Base-by-base conservation (phyloP, 495 filamentous ascomycete genomes). In the Chaetomium cochliodes region DNA sequence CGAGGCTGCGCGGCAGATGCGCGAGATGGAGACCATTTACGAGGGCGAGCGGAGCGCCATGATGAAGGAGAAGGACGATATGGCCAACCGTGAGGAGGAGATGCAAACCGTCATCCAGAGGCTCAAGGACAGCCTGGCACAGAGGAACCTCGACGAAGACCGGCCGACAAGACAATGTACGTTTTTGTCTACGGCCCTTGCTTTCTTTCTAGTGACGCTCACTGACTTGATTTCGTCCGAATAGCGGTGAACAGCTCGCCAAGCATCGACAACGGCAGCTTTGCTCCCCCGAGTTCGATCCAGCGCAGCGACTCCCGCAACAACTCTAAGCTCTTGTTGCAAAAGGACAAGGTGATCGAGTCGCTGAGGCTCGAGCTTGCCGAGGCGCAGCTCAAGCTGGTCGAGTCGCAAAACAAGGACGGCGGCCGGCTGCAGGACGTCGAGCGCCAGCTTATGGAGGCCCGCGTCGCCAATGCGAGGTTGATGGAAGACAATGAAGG, bases 401-500 rank as follows among this genome's bases (percentile, higher is more conserved):
- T 96, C 51, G 93, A 98, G 74, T 85, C 96, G 66, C 93, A 98
- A 74, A 96, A 97, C 73, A 85, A 87, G 72, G 93, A 92, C 39
- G 93, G 92, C 20, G 90, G 90, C 37, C 85, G 89, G 11, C 78
- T 96, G 69, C 88, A 89, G 49, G 91, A 97, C 71, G 82, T 98
- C 37, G 94, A 98, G 79, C 90, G 88, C 66, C 84, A 88, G 62
- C 84, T 98, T 47, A 84, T 96, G 69, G 94, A 97, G 65, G 88
- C 91, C 30, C 90, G 92, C 26, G 92, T 97, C 87, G 88, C 92
- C 53, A 98, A 98, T 70, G 93, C 94, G 41, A 86, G 93, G 42
- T 76, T 98, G 60, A 94, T 97, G 91, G 94, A 98, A 77, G 94
- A 98, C 75, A 97, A 97, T 70, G 94, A 98, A 73, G 96, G 92